Base-by-base conservation (phyloP, 495 filamentous ascomycete species). In the Halenospora varia region DNA sequence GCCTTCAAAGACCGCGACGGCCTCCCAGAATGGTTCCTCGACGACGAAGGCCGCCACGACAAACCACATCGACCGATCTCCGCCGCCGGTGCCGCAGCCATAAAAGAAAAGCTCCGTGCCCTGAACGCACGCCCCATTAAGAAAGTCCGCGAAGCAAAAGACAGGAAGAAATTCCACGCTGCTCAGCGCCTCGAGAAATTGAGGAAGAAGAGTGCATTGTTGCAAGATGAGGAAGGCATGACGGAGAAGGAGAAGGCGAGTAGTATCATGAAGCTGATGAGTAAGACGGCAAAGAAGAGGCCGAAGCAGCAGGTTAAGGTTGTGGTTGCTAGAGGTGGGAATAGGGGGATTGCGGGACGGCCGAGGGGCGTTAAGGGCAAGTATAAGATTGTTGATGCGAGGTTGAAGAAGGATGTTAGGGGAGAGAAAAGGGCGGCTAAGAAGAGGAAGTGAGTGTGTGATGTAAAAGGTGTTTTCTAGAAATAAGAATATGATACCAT, bases 91-190 rank as follows among this genome's bases (percentile, higher is more conserved):
- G 93, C 95, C 2, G 78, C 80, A 20, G 94, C 94, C n/a, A 96
- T 97, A 76, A 90, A 92, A 71, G 94, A 96, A 65, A 97, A 97
- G 77, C 70, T 87, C 66, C 88, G 92, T 3, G 92, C 95, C 1
- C 82, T 96, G 60, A 99, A 99, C 69, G 94, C 93, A 11, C 85
- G 94, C 35, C 94, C 94, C 0, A 97, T 97, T 82, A 99, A 99
- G 84, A 99, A 99, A 77, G 94, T 99, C 18, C 85, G 89, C 62
- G 94, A 99, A 71, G 94, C 94, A 20, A 90, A 92, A 73, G 92
- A 90, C 25, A 80, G 94, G 44, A 97, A 97, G 82, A 97, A 96
- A 79, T 88, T 96, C 70, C 95, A 94, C 81, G 88, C 92, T 19
- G 91, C 89, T 0, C 88, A 93, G 74, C 78, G 81, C 55, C 71